These are phyloP conservation scores for Symbiodinium pilosum DNA, from an alignment of 73 alveolate species.

Conservation along the genomic window DNA sequence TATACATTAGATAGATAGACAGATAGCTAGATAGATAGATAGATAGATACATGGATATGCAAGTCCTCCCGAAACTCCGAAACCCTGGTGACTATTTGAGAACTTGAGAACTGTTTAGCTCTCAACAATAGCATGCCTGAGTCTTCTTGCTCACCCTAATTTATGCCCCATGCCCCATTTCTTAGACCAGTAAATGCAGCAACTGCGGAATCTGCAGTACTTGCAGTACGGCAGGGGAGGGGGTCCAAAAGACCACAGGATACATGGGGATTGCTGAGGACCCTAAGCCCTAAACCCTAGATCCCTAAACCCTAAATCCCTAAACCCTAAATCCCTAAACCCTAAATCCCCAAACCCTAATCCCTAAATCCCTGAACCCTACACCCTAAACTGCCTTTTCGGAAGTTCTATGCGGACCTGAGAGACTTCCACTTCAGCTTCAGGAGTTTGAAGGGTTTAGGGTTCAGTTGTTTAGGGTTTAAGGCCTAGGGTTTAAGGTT, in stretches of 20 bases:
- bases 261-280: background rate
- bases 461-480: background rate
- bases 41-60: too few relatives aligned
- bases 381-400: too few relatives aligned
- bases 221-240: background rate
- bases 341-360: too few relatives aligned
- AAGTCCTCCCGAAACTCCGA: background rate
- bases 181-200: background rate
- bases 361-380: too few relatives aligned
- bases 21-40: too few relatives aligned
- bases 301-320: too few relatives aligned
- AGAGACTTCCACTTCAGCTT: background rate
- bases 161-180: background rate
- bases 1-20: too few relatives aligned
- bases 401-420: background rate
- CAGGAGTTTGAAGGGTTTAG: background rate
- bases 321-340: too few relatives aligned
- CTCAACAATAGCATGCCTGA: too few relatives aligned
- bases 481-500: too few relatives aligned
- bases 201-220: background rate
- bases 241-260: background rate
- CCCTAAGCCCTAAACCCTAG: too few relatives aligned
- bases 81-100: background rate
- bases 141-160: background rate
- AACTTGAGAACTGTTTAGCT: too few relatives aligned